These are phyloP conservation scores for Hansenula anomala DNA, from an alignment of 1,139 yeast species.

Conservation along the genomic window DNA sequence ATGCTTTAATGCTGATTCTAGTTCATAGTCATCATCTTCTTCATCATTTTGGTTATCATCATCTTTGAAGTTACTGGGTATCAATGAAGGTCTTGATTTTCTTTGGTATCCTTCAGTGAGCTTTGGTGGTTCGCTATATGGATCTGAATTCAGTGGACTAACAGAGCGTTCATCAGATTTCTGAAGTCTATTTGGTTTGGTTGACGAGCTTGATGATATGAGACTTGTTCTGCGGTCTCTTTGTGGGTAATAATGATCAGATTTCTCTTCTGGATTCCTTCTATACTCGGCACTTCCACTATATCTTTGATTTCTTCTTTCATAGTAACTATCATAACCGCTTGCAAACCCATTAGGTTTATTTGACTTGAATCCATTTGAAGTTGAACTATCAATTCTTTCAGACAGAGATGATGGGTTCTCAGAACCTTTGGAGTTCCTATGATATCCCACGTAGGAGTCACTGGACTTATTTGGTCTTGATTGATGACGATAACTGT, in stretches of 20 bases:
- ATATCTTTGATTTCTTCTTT: not conserved
- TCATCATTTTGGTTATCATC: constrained; percentile 17
- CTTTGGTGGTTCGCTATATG: not conserved
- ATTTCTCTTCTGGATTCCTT: not conserved
- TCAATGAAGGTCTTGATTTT: constrained; percentile 17
- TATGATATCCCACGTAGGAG: too few species aligned
- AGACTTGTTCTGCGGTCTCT: not conserved
- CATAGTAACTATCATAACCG: not conserved
- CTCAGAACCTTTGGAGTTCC: too few species aligned
- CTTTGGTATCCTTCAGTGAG: not conserved
- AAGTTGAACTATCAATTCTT: too few species aligned
- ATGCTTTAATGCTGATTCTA: constrained; percentile 4
- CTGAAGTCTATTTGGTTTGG: not conserved
- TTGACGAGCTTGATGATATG: not conserved
- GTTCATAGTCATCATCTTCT: constrained; percentile 12
- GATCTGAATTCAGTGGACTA: constrained; percentile 3
- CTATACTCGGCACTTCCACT: not conserved
- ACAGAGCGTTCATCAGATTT: not conserved
- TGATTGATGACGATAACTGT: too few species aligned
- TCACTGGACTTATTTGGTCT: too few species aligned
- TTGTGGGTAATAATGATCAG: constrained; percentile 3
- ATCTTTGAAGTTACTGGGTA: constrained; percentile 21
- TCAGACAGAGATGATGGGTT: too few species aligned
- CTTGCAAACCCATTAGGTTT: too few species aligned
- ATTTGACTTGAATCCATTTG: too few species aligned